Evolutionary conservation across 2,329 filamentous ascomycete species (phyloP).

Genomic region (Cordyceps cateniannulata): DNA sequence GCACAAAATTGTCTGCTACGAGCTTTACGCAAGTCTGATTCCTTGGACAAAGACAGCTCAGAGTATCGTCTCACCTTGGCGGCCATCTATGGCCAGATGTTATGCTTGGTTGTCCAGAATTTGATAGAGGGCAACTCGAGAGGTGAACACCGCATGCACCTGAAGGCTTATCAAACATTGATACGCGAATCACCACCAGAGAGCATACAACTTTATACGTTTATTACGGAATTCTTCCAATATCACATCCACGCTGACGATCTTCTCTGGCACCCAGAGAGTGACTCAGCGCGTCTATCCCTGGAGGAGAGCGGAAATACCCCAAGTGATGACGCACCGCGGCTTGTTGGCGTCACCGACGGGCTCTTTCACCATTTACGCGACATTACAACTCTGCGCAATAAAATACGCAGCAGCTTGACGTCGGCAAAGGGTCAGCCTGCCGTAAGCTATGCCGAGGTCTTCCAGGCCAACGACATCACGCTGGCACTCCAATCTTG

Average conservation of each 20-base stretch:
- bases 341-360: constrained; percentile 75
- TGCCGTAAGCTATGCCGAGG: constrained; percentile 63
- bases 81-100: constrained; percentile 56
- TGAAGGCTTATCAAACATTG: constrained; percentile 67
- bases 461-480: constrained; percentile 69
- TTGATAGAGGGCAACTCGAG: constrained; percentile 48
- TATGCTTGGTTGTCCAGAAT: constrained; percentile 54
- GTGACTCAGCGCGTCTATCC: constrained; percentile 30
- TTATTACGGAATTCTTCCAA: constrained; percentile 73
- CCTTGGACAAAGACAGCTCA: constrained; percentile 35
- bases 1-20: constrained; percentile 47
- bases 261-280: constrained; percentile 44
- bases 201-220: constrained; percentile 57
- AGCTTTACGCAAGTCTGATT: constrained; percentile 35
- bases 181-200: constrained; percentile 56
- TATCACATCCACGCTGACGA: constrained; percentile 70
- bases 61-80: constrained; percentile 42
- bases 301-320: constrained; percentile 31
- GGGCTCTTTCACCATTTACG: constrained; percentile 74
- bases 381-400: constrained; percentile 70
- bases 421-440: constrained; percentile 49
- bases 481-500: constrained; percentile 68
- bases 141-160: constrained; percentile 73
- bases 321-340: constrained; percentile 35
- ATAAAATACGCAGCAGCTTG: constrained; percentile 65